Percentiles rank a stretch among this genome's conserved stretches.
Conservation (phyloP, 2,329 filamentous ascomycete genomes). For the Cercospora sp. region DNA sequence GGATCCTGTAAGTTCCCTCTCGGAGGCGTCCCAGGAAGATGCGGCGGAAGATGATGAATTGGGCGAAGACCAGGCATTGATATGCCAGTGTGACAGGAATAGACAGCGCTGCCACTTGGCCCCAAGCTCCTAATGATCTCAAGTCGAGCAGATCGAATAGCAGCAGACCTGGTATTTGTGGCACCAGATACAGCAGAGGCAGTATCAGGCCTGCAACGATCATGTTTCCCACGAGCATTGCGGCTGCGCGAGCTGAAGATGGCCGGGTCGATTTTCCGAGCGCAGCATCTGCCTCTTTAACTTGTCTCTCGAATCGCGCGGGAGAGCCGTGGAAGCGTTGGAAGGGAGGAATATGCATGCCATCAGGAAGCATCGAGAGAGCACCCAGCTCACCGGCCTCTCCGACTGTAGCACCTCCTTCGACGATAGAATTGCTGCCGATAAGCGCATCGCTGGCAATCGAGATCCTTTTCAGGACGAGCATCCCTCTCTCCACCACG, state of each 20-base stretch:
- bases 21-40: constrained; percentile 22
- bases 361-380: constrained; percentile 30
- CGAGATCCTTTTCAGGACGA: constrained; percentile 30
- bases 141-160: constrained; percentile 28
- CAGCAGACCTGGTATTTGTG: constrained; percentile 29
- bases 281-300: constrained; percentile 18
- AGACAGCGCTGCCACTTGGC: constrained; percentile 26
- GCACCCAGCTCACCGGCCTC: constrained; percentile 31
- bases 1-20: constrained; percentile 28
- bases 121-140: constrained; percentile 22
- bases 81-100: constrained; percentile 30
- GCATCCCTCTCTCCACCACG: constrained; percentile 28
- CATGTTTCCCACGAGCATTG: constrained; percentile 24
- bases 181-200: constrained; percentile 27
- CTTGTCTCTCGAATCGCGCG: constrained; percentile 25
- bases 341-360: constrained; percentile 24
- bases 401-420: constrained; percentile 29
- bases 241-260: constrained; percentile 19
- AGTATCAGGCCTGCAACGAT: constrained; percentile 22
- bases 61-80: constrained; percentile 27
- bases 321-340: constrained; percentile 32
- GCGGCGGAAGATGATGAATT: constrained; percentile 27
- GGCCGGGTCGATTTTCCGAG: constrained; percentile 21
- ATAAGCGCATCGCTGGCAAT: constrained; percentile 26
- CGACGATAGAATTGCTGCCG: constrained; percentile 29